These are phyloP conservation scores for Nephromyces sp. DNA, from an alignment of 169 alveolate genomes.

Conservation along the genomic window DNA sequence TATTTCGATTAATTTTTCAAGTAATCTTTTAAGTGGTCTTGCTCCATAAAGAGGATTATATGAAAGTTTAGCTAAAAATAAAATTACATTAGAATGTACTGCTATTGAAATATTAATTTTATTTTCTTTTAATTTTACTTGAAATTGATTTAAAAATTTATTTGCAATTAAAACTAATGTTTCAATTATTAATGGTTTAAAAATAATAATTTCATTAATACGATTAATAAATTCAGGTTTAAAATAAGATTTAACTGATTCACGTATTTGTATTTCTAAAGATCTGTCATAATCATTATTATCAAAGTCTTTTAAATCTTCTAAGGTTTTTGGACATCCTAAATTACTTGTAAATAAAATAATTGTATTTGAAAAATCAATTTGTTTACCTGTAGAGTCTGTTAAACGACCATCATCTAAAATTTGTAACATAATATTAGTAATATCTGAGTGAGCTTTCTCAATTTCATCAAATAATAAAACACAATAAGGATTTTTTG, in stretches of 20 bases:
- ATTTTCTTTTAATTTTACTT: neutral
- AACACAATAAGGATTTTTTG: conserved; percentile 69
- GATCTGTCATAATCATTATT: neutral
- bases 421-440: conserved; percentile 34
- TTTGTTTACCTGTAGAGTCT: conserved; percentile 65
- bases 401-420: conserved; percentile 77
- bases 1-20: conserved; percentile 16
- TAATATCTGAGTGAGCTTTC: conserved; percentile 78
- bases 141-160: conserved; percentile 1
- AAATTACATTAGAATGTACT: neutral
- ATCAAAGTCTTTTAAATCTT: neutral
- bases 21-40: conserved; percentile 30
- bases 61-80: conserved; percentile 15
- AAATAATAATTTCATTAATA: conserved; percentile 63
- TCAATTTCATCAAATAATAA: conserved; percentile 77
- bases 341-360: conserved; percentile 71
- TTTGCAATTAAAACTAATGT: neutral
- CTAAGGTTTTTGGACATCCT: conserved; percentile 30
- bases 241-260: neutral
- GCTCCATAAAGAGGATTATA: conserved; percentile 40
- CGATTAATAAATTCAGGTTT: conserved; percentile 68
- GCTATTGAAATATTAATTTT: neutral
- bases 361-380: conserved; percentile 66
- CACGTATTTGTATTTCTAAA: neutral
- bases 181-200: conserved; percentile 40